Base-by-base conservation (phyloP, 78 protist species). In the Polysphondylium violaceum region DNA sequence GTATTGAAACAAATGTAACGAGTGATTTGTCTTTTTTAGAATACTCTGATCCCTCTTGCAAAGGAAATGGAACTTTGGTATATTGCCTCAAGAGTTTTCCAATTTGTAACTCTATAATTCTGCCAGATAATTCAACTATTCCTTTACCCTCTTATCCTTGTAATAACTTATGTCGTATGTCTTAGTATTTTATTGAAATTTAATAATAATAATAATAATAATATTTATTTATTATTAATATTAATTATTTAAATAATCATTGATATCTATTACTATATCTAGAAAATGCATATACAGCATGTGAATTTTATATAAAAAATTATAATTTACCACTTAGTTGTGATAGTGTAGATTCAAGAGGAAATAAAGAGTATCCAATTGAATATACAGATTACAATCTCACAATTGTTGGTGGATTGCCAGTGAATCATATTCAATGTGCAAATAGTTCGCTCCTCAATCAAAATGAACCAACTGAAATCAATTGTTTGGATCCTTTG, bases 91-190 rank as follows among this genome's bases (percentile, higher is more conserved):
- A 50, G n/a, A 25, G 14, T 2, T 33, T 35, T 40, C 43, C 81
- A 53, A 73, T 44, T 38, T 73, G 47, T 40, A 61, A 75, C 27
- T n/a, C 4, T 1, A 3, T 50, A 23, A 36, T 25, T 1, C 31
- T 60, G 31, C 27, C 68, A 60, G n/a, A 64, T 35, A 36, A 17
- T 4, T 36, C 72, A 29, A 33, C 29, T 7, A n/a, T 55, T 21
- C 5, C n/a, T 12, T 73, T 53, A 29, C 81, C 81, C 33, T 73
- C 81, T 36, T 53, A 55, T 31, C 81, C 81, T 36, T 73, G 81
- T 55, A 21, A 73, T 6, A 19, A 31, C 21, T 2, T 55, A 2
- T 73, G 81, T 47, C 43, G 68, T 38, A 36, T 14, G 56, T 40
- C 59, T 4, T 72, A 36, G 14, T 1, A 2, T 41, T 72, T 53